Conservation (phyloP, 2,329 filamentous ascomycete genomes). For the Hypoxylon rubiginosum region DNA sequence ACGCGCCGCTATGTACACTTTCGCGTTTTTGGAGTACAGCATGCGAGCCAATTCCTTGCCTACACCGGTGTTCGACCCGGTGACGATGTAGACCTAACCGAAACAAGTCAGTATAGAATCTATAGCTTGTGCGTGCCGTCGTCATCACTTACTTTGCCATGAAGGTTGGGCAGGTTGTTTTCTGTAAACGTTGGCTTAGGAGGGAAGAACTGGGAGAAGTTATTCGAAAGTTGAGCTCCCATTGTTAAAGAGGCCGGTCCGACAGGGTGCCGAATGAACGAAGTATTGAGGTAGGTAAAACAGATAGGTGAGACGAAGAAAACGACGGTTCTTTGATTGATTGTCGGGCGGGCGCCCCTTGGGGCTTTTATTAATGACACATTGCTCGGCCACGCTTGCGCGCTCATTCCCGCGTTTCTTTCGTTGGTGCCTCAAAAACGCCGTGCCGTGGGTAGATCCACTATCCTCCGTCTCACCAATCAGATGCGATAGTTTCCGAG, state of each 20-base stretch:
- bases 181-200: constrained; percentile 38
- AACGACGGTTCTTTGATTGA: background rate
- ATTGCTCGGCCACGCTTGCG: background rate
- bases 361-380: constrained; percentile 16
- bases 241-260: constrained; percentile 15
- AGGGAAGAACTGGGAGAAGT: constrained; percentile 26
- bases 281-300: background rate
- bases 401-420: background rate
- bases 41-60: constrained; percentile 57
- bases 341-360: background rate
- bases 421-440: background rate
- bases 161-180: constrained; percentile 31
- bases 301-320: background rate
- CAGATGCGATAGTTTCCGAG: constrained; percentile 26
- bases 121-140: background rate
- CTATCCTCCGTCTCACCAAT: constrained; percentile 20
- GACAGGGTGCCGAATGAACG: too few species aligned
- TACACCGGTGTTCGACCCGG: constrained; percentile 52
- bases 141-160: constrained; percentile 32
- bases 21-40: constrained; percentile 58
- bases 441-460: background rate
- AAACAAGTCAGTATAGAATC: background rate
- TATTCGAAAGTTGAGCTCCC: constrained; percentile 30
- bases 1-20: constrained; percentile 60
- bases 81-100: constrained; percentile 37